Conservation (phyloP, 441 rosid genomes). For the Erysimum cheiri region DNA sequence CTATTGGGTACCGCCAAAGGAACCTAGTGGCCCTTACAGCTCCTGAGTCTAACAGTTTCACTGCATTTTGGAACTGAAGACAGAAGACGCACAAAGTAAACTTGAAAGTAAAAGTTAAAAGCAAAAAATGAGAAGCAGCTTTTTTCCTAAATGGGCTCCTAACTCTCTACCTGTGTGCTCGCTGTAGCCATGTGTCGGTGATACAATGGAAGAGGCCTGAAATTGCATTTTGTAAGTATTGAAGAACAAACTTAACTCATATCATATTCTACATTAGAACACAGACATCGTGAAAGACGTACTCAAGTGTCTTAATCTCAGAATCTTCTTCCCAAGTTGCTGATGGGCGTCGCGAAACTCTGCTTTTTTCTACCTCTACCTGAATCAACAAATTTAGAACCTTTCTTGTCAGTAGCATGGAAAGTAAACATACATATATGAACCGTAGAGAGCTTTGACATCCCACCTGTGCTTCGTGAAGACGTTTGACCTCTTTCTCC, state of each 20-base stretch:
- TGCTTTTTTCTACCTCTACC: constrained; percentile 91
- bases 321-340: constrained; percentile 94
- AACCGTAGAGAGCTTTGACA: constrained; percentile 23
- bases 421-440: constrained; percentile 24
- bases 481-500: constrained; percentile 91
- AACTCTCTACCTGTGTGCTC: constrained; percentile 67
- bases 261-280: neutral
- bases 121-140: neutral
- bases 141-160: constrained; percentile 24
- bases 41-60: constrained; percentile 87
- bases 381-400: constrained; percentile 43
- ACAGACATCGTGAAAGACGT: constrained; percentile 39
- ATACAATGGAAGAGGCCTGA: constrained; percentile 94
- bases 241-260: constrained; percentile 1
- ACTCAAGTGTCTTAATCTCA: constrained; percentile 96
- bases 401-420: constrained; percentile 23
- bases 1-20: constrained; percentile 97
- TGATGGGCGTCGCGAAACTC: constrained; percentile 73
- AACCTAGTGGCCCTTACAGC: constrained; percentile 97
- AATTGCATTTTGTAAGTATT: constrained; percentile 34
- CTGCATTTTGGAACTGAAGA: constrained; percentile 89
- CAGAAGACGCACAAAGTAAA: constrained; percentile 9
- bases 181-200: constrained; percentile 91
- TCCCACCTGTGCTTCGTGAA: constrained; percentile 85
- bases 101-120: constrained; percentile 1